A percentile compares a stretch with the other conserved stretches of the same genome.
Conservation (phyloP, 352 stramenopile genomes). For the Phytopythium oedochilum region DNA sequence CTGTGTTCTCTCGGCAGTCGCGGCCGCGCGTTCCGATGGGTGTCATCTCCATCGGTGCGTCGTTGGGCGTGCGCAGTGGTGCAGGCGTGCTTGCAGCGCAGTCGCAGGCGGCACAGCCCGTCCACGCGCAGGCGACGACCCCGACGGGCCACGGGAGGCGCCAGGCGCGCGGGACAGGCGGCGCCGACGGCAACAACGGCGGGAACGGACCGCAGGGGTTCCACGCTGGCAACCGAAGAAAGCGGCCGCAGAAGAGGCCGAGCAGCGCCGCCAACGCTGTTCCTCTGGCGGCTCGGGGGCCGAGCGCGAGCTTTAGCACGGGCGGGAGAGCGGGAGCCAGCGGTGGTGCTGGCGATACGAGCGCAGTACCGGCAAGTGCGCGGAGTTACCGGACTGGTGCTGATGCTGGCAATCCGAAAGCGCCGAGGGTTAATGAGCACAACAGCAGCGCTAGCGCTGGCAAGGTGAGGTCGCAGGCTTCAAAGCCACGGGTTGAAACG, state of each 20-base stretch:
- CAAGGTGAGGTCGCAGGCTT: not conserved
- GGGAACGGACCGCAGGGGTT: not conserved
- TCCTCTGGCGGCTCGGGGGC: not conserved
- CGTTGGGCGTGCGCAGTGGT: slow-evolving; percentile 54
- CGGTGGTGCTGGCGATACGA: not conserved
- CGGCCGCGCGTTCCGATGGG: no score
- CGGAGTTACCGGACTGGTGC: not conserved
- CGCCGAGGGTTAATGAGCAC: not conserved
- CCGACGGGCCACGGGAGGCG: not conserved
- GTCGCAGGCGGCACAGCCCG: not conserved
- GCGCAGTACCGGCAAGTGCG: not conserved
- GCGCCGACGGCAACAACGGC: not conserved
- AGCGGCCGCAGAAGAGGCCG: slow-evolving; percentile 16
- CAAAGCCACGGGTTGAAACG: not conserved
- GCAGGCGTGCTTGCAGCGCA: not conserved
- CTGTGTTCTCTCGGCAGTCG: no score
- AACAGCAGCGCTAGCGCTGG: not conserved
- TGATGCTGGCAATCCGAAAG: slow-evolving; percentile 6
- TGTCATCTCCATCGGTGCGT: slow-evolving; percentile 77
- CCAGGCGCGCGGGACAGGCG: not conserved
- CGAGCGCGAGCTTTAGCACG: not conserved
- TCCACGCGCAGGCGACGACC: not conserved
- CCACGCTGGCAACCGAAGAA: slow-evolving; percentile 11
- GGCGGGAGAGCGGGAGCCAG: not conserved
- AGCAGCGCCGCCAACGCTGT: not conserved